Base-by-base conservation (phyloP, 306 rosid species). In the Vigna angularis region DNA sequence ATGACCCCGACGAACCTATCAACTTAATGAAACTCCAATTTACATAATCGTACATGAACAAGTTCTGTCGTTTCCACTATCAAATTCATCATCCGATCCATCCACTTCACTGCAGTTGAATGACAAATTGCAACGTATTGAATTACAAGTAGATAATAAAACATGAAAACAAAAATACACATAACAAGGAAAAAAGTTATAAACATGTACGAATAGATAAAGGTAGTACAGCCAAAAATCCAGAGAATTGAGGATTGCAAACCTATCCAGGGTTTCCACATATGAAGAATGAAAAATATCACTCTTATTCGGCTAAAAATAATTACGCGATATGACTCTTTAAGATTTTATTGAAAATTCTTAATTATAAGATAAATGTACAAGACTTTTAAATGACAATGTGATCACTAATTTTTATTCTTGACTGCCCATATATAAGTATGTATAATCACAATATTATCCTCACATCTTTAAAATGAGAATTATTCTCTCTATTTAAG, bases 31-130 rank as follows among this genome's bases (percentile, higher is more conserved):
- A 77, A 48, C 49, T 80, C 78, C 80, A 52, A 82, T 85, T 88
- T 91, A 94, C 98, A 94, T 91, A 66, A 94, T 85, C 51, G 90
- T 73, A 80, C 98, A 94, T 1, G 90, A 73, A 85, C 98, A 94
- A 55, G 87, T 77, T 89, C 91, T 89, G 89, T 85, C 93, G 73
- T 81, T 90, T 83, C 97, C 93, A 59, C 81, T 84, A 64, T 89
- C 96, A 76, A 86, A 86, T 73, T 91, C 98, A 34, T 94, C 94
- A 57, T 94, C 98, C 16, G 97, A 90, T 81, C 87, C 92, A 70
- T 94, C 92, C 32, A 10, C 81, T 84, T 94, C 98, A 74, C 98
- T 94, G 97, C 91, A 79, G 87, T 70, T 65, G 74, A 62, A 82
- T 68, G 62, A 70, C 44, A 74, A 59, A 63, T 71, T 81, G n/a